Evolutionary conservation across 2,329 filamentous ascomycete species (phyloP).

Genomic region (Calonectria pseudoreteaudii): DNA sequence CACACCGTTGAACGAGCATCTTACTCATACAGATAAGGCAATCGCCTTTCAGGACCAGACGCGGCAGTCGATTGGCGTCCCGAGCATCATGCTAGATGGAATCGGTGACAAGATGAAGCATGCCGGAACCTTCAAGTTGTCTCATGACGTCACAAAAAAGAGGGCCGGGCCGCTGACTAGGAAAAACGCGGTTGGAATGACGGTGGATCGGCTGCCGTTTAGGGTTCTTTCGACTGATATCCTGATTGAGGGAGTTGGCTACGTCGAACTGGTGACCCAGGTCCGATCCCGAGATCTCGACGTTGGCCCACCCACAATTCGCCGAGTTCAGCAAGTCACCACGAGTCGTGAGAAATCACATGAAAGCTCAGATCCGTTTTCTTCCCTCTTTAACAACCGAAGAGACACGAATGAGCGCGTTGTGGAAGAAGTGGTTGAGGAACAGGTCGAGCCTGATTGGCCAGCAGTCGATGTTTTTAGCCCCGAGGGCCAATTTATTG

Average conservation of each 20-base stretch:
- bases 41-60: slow-evolving; percentile 76
- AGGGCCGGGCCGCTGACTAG: slow-evolving; percentile 80
- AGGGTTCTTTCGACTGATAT: slow-evolving; percentile 85
- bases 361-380: slow-evolving; percentile 37
- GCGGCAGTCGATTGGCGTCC: slow-evolving; percentile 66
- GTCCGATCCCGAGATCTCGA: slow-evolving; percentile 69
- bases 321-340: not conserved
- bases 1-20: slow-evolving; percentile 79
- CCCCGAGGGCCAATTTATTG: slow-evolving; percentile 86
- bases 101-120: slow-evolving; percentile 69
- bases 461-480: slow-evolving; percentile 87
- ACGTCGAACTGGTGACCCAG: slow-evolving; percentile 90
- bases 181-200: slow-evolving; percentile 70
- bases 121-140: slow-evolving; percentile 81
- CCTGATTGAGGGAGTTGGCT: slow-evolving; percentile 91
- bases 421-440: slow-evolving; percentile 25
- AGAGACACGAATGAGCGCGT: slow-evolving; percentile 29
- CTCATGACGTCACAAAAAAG: slow-evolving; percentile 84
- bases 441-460: slow-evolving; percentile 56
- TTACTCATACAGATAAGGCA: slow-evolving; percentile 85
- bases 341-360: not conserved
- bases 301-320: slow-evolving; percentile 8
- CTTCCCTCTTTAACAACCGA: slow-evolving; percentile 41
- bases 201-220: slow-evolving; percentile 80
- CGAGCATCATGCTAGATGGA: slow-evolving; percentile 72